Base-by-base conservation (phyloP, 2,329 filamentous ascomycete species). In the Dothidotthia symphoricarpi region DNA sequence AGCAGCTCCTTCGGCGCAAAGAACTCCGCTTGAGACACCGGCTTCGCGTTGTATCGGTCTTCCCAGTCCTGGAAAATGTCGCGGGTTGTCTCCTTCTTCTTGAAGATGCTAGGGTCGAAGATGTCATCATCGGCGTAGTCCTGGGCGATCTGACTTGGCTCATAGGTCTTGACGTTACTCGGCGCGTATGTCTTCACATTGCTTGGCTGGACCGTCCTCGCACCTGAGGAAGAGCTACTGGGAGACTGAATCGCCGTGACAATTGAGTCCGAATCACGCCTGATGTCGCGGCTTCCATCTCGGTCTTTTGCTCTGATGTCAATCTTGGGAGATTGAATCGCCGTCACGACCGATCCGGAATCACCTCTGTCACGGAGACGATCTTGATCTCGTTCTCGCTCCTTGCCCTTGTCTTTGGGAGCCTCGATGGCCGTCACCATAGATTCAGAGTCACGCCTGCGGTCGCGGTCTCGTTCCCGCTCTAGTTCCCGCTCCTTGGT, bases 101-200 rank as follows among this genome's bases (percentile, higher is more conserved):
- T 69, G 58, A 74, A 74, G 26, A 71, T 67, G 25, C 72, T 59
- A 0, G 66, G 70, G 28, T 74, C 66, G 48, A 68, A 71, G 24
- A 74, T 64, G 12, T 72, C 70, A 11, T 74, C 72, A 31, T 74
- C 70, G 37, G 56, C 56, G 16, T 65, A 63, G 39, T 64, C 61
- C 22, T 63, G 57, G 12, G 45, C 50, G 11, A 64, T 43, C 24
- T 55, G 56, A 41, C 60, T 65, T 6, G 63, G 63, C 27, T 64
- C 65, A 16, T 69, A 53, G 5, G 62, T 61, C 19, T 63, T 58
- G 14, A 69, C 64, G 16, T 31, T 50, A 19, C 56, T 57, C 15
- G 64, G 59, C 30, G 62, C 59, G 12, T 51, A 42, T n/a, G 46
- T 47, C 39, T 50, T 55, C 25, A 49, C 43, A 13, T 24, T 44